Base-by-base conservation (phyloP, 192 early-diverging fungal species). In the Rhizoclosmatium sp. region DNA sequence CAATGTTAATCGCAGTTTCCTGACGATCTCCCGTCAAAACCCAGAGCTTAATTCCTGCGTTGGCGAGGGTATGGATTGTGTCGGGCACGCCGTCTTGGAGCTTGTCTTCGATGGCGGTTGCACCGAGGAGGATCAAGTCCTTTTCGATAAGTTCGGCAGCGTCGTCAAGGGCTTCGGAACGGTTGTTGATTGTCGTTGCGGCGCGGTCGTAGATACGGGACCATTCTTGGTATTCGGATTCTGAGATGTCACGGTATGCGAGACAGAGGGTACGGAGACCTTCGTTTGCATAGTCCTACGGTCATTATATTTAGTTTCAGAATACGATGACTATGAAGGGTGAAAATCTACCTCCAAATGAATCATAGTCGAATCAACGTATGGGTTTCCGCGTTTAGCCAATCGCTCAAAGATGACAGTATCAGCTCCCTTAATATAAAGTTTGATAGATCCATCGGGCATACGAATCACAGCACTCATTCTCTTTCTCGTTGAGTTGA, bases 51-150 rank as follows among this genome's bases (percentile, higher is more conserved):
- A 99, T 98, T 10, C 96, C 96, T 0, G 95, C 98, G 82, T 95
- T 92, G 70, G 95, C 93, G 47, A 99, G 86, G 1, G 98, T 98
- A 81, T 93, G 92, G 68, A 99, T 99, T 0, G 98, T 95, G 78
- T 98, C 95, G 39, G 98, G 98, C 14, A 99, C 98, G 74, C 95
- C 96, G 69, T 98, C 98, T 84, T 99, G 98, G 3, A 99, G 84
- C 83, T 97, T 97, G 81, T 98, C 98, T 83, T 99, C 98, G 78
- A 99, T 99, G 3, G 98, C 98, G 0, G 98, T 99, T 1, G 97
- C 98, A 12, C 98, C 98, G 3, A 99, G 81, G 42, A 99, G 85
- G 49, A 93, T 90, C 78, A 99, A 75, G 71, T 98, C 89, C 81
- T 94, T 92, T 81, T 99, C 98, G 82, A 99, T 99, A 81, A 96